Evolutionary conservation across 2,329 filamentous ascomycete species (phyloP), one percentile per base, ranked within the genome.

Genomic region (Phaeosphaeriaceae sp.): DNA sequence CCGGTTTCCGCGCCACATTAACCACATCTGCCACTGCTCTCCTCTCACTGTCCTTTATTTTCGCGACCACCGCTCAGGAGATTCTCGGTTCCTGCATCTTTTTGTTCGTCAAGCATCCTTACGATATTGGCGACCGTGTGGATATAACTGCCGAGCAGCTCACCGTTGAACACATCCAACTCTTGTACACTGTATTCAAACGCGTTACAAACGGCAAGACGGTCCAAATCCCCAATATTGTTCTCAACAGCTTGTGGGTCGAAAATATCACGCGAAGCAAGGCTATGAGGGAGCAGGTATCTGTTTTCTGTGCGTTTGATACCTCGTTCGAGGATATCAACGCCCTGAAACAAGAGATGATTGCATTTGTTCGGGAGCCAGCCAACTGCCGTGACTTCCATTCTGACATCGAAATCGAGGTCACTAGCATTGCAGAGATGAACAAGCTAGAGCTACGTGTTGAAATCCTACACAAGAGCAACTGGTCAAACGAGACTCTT

Each of bases 31-130:
- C 93, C 56, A 97, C 94, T 1, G 88, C 94, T 0, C 82, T 99
- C 34, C 85, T 99, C 8, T 97, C 93, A 5, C 79, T 97, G n/a
- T 97, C 93, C 3, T 99, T 99, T 77, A 88, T 97, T 62, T 97
- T 99, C 73, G 87, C 92, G 18, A 88, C 88, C 47, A 97, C 92
- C 1, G 87, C 88, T 3, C 92, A 97, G 74, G 94, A 99, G 74
- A 89, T 99, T 56, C 84, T 99, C n/a, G 93, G 93, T 66, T 97
- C 92, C 30, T 97, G 93, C 78, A 96, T 99, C 67, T 99, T 99
- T 79, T 79, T 99, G 1, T 99, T 99, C 66, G 91, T 97, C 79
- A 99, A 99, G 79, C 94, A 99, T 72, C 93, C 94, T 0, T 97
- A 89, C 72, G 94, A 99, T 70, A 92, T 97, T 17, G 92, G 93